A percentile compares a stretch with the other conserved stretches of the same genome.
Conservation (phyloP, 1,284 basidiomycete genomes). For the Rhizoctonia solani region DNA sequence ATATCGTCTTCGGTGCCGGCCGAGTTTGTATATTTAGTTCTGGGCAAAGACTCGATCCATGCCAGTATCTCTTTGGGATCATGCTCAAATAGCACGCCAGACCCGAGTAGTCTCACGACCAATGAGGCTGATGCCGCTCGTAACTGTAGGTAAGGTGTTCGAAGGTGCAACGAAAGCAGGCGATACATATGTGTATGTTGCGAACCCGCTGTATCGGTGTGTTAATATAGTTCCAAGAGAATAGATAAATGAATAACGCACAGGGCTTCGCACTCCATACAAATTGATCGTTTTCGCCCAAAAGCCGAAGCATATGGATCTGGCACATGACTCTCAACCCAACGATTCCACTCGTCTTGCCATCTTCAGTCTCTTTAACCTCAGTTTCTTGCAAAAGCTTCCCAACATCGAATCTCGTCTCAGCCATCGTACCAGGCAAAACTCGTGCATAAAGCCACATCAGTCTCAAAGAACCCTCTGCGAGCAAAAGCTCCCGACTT, state of each 20-base stretch:
- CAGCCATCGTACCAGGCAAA: conserved; percentile 72
- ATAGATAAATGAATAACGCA: conserved; percentile 45
- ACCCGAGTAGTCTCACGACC: conserved; percentile 63
- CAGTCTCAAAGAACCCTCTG: conserved; percentile 77
- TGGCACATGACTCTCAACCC: conserved; percentile 64
- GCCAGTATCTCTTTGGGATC: conserved; percentile 70
- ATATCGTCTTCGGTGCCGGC: conserved; percentile 62
- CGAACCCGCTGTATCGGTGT: conserved; percentile 40
- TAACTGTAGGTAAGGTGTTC: conserved; percentile 56
- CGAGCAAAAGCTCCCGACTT: conserved; percentile 59
- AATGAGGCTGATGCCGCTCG: conserved; percentile 60
- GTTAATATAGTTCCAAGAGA: neutral
- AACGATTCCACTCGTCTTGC: conserved; percentile 46
- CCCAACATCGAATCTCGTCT: conserved; percentile 84
- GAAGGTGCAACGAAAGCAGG: conserved; percentile 67
- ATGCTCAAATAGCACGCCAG: conserved; percentile 82
- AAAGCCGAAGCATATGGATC: conserved; percentile 76
- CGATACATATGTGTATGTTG: conserved; percentile 59
- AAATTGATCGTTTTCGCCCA: conserved; percentile 76
- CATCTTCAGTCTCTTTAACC: conserved; percentile 41
- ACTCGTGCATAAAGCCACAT: conserved; percentile 83
- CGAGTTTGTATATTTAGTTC: conserved; percentile 50
- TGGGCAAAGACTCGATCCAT: conserved; percentile 72
- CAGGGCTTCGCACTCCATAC: conserved; percentile 74
- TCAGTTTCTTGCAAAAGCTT: conserved; percentile 66